Evolutionary conservation across 768 basidiomycete species (phyloP).

Genomic region (Exidia glandulosa): DNA sequence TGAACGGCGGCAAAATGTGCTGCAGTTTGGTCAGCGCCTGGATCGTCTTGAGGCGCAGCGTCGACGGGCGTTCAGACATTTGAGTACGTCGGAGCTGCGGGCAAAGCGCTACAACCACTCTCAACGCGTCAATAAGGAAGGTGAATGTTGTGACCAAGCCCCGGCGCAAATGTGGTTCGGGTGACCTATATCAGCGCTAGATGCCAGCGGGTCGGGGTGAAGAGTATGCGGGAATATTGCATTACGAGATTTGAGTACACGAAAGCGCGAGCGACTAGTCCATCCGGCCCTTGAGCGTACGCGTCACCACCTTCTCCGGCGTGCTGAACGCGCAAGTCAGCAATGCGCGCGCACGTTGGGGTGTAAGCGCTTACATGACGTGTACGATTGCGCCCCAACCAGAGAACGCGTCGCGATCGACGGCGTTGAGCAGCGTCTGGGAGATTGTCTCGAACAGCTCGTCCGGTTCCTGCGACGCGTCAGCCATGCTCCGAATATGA

Average conservation of each 20-base stretch:
- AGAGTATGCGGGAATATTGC: too few species aligned
- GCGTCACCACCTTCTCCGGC: constrained; percentile 55
- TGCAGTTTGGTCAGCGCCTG: constrained; percentile 42
- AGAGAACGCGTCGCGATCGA: constrained; percentile 92
- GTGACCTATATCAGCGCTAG: too few species aligned
- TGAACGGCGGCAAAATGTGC: constrained; percentile 66
- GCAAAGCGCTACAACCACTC: too few species aligned
- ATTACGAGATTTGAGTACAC: too few species aligned
- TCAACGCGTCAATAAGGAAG: too few species aligned
- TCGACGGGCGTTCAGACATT: neutral
- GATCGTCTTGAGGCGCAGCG: constrained; percentile 14
- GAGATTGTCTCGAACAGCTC: constrained; percentile 98
- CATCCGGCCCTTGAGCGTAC: constrained; percentile 85
- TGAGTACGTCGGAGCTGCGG: too few species aligned
- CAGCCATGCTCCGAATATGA: neutral
- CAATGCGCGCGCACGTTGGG: neutral
- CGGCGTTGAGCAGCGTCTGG: constrained; percentile 87
- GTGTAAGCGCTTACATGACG: constrained; percentile 61
- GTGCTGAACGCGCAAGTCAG: constrained; percentile 17
- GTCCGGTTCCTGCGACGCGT: constrained; percentile 52
- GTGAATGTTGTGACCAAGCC: too few species aligned
- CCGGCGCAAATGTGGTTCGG: too few species aligned
- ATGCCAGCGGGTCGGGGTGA: too few species aligned
- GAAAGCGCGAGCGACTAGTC: too few species aligned
- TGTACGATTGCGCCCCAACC: constrained; percentile 96